Conservation (phyloP, 345 rosid genomes). For the Citrus hindsii region DNA sequence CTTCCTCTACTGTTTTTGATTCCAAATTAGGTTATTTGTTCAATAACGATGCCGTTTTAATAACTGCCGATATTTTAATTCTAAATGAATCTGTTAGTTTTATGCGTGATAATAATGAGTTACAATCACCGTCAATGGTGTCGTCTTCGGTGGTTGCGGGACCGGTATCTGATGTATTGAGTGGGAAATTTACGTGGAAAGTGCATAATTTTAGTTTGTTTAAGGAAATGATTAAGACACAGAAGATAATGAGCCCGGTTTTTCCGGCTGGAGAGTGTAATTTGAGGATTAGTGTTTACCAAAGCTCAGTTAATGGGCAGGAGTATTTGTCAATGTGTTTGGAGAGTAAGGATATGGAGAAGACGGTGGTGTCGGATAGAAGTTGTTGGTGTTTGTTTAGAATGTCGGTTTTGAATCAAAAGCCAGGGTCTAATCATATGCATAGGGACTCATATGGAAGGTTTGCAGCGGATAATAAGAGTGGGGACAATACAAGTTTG, state of each 20-base stretch:
- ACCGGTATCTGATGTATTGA: constrained; percentile 76
- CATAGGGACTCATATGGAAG: constrained; percentile 93
- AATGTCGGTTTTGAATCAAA: constrained; percentile 92
- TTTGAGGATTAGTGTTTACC: constrained; percentile 86
- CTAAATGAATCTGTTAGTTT: constrained; percentile 84
- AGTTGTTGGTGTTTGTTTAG: constrained; percentile 99
- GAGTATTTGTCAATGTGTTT: constrained; percentile 93
- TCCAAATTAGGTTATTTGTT: constrained; percentile 75
- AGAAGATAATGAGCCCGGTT: constrained; percentile 98
- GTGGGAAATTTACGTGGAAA: constrained; percentile 96
- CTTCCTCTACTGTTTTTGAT: constrained; percentile 76
- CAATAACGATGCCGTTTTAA: constrained; percentile 63
- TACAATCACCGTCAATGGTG: constrained; percentile 46
- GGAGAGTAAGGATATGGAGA: constrained; percentile 95
- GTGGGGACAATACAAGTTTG: constrained; percentile 93
- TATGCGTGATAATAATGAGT: constrained; percentile 71
- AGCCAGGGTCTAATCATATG: constrained; percentile 84
- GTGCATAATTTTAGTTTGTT: constrained; percentile 95
- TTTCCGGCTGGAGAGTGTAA: constrained; percentile 98
- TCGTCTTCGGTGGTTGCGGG: constrained; percentile 53
- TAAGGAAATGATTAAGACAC: constrained; percentile 94
- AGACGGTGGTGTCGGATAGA: constrained; percentile 59
- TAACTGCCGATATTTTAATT: constrained; percentile 88
- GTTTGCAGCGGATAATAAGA: constrained; percentile 90
- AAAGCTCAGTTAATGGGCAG: constrained; percentile 76